Base-by-base conservation (phyloP, 306 rosid genomes). In the Coriaria nepalensis region DNA sequence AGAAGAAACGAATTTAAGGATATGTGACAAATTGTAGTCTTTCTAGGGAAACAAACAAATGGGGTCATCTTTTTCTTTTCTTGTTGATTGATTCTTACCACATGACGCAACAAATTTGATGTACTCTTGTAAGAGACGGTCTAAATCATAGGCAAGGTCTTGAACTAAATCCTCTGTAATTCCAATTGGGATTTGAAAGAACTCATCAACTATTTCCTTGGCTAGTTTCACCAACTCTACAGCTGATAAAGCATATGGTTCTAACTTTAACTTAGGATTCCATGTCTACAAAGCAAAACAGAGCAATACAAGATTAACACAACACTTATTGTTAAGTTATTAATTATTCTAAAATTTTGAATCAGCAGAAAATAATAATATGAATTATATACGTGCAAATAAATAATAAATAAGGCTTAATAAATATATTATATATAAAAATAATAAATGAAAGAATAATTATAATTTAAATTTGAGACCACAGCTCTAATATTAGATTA, bases 251-350 rank as follows among this genome's bases (percentile, higher is more conserved):
- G 95, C 96, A 55, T 77, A 70, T 3, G 80, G 87, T 53, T 90
- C 98, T 0, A 79, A 47, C 71, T 82, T 90, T 40, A 95, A 85
- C 74, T 74, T 90, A 35, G 98, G 98, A 68, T 85, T 90, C 98
- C 98, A 90, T 59, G 94, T 85, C 98, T 90, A 50, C 59, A 59
- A 55, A 20, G 29, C 29, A 53, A 43, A 35, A 20, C 29, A 20
- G 3, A 20, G 3, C 29, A 20, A 20, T 20, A 20, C 29, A 20
- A 1, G 29, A 20, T 20, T n/a, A n/a, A n/a, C n/a, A n/a, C n/a
- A n/a, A n/a, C n/a, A n/a, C n/a, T n/a, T n/a, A n/a, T n/a, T n/a
- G n/a, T n/a, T n/a, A n/a, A n/a, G n/a, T n/a, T n/a, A n/a, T n/a
- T n/a, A n/a, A n/a, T n/a, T n/a, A n/a, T n/a, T n/a, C n/a, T n/a